Percentiles rank a stretch among this genome's conserved stretches.
Conservation (phyloP, 2,329 filamentous ascomycete species). For the Escovopsis sp. region DNA sequence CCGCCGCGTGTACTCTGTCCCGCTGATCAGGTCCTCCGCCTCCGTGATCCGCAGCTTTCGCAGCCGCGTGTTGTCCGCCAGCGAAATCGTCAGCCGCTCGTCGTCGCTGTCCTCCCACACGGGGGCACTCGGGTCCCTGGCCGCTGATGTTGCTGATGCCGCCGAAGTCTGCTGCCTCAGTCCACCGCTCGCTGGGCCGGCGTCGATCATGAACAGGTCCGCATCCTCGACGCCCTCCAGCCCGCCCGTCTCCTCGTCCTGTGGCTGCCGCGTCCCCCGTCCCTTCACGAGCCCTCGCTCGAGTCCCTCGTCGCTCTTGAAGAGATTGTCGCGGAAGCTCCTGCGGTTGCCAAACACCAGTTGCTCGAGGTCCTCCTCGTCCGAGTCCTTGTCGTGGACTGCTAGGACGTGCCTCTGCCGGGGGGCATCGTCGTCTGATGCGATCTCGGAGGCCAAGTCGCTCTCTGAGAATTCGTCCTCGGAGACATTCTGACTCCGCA, state of each 20-base stretch:
- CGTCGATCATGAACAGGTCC: conserved; percentile 75
- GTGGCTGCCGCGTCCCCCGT: conserved; percentile 16
- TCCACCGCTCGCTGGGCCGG: conserved; percentile 32
- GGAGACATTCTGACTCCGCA: conserved; percentile 14
- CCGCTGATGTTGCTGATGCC: conserved; percentile 9
- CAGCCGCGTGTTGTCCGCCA: conserved; percentile 58
- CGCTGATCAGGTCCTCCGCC: conserved; percentile 71
- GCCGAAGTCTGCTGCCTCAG: conserved; percentile 15
- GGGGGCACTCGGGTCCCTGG: conserved; percentile 26
- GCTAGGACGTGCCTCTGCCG: conserved; percentile 6
- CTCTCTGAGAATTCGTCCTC: conserved; percentile 15
- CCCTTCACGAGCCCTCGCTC: conserved; percentile 18
- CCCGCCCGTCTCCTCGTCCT: conserved; percentile 31
- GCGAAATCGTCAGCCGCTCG: conserved; percentile 68
- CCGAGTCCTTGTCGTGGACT: conserved; percentile 54
- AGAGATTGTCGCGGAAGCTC: conserved; percentile 66
- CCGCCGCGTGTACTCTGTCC: conserved; percentile 69
- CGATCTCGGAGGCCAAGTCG: conserved; percentile 13
- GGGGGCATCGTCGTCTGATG: conserved; percentile 12
- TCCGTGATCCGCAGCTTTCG: conserved; percentile 72
- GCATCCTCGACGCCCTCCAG: conserved; percentile 56
- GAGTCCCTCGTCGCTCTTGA: conserved; percentile 32
- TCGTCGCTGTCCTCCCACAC: conserved; percentile 96
- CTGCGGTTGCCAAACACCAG: conserved; percentile 76
- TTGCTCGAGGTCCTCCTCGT: conserved; percentile 73